A percentile compares a stretch with the other conserved stretches of the same genome.
phyloP scores from a whole-genome alignment of 495 filamentous ascomycete genomes.

The Filosporella fistucella region DNA sequence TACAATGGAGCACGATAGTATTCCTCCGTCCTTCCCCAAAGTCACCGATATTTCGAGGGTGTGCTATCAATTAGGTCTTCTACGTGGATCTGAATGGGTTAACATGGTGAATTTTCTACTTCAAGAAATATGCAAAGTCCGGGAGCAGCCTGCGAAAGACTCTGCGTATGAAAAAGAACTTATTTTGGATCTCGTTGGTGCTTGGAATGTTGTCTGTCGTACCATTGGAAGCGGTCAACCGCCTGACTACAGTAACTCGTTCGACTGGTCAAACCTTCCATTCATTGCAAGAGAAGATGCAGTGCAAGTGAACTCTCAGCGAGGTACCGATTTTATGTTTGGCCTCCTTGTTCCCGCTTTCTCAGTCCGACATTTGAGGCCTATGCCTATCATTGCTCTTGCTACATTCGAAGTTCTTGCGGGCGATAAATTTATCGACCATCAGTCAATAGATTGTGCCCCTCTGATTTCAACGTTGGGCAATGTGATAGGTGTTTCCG shows the following conservation, averaged over 20 bases:
- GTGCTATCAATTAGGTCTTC: slow-evolving; percentile 24
- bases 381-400: slow-evolving; percentile 30
- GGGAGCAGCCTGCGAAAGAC: not conserved
- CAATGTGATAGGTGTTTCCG: too few species aligned
- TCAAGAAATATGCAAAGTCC: slow-evolving; percentile 6
- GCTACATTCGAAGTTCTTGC: slow-evolving; percentile 37
- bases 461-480: too few species aligned
- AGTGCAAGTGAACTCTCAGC: slow-evolving; percentile 16
- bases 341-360: slow-evolving; percentile 29
- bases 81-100: slow-evolving; percentile 15
- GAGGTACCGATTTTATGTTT: slow-evolving; percentile 23
- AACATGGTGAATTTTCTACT: slow-evolving; percentile 14
- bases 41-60: slow-evolving; percentile 35
- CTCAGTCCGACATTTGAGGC: slow-evolving; percentile 17
- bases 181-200: slow-evolving; percentile 16
- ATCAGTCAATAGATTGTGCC: too few species aligned
- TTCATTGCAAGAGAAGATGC: not conserved
- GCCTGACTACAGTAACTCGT: not conserved
- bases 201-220: slow-evolving; percentile 24
- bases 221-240: slow-evolving; percentile 1
- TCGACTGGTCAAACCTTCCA: slow-evolving; percentile 21
- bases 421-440: slow-evolving; percentile 21
- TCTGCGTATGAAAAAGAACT: not conserved
- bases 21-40: slow-evolving; percentile 29
- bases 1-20: slow-evolving; percentile 31